phyloP scores from a whole-genome alignment of 2,329 filamentous ascomycete species.

The Claviceps quebecensis region DNA sequence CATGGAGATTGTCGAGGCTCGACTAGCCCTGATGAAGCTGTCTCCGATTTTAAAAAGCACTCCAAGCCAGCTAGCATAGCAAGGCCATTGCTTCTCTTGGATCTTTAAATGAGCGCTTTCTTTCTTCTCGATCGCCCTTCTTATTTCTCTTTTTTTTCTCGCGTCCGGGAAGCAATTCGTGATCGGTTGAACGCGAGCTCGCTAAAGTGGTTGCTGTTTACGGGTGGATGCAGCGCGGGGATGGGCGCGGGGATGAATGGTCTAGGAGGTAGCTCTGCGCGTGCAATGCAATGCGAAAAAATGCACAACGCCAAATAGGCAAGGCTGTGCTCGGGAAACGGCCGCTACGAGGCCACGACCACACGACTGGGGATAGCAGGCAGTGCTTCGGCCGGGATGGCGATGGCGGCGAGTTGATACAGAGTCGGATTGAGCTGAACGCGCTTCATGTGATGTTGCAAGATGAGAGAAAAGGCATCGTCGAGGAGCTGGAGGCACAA shows the following conservation, averaged over 20 bases:
- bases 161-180: not conserved
- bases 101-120: not conserved
- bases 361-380: not conserved
- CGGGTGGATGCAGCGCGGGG: not conserved
- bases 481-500: not conserved
- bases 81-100: not conserved
- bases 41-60: conserved; percentile 1
- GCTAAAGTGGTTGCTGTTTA: not conserved
- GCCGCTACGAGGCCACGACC: not conserved
- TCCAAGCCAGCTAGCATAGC: not conserved
- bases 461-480: not conserved
- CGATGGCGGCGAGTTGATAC: not conserved
- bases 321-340: not conserved
- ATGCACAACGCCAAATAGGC: not conserved
- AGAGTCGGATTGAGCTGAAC: not conserved
- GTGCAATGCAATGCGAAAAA: not conserved
- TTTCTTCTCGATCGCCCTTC: not conserved
- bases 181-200: not conserved
- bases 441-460: not conserved
- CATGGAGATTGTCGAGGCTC: conserved; percentile 2
- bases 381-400: not conserved
- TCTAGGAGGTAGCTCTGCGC: not conserved
- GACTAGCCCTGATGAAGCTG: conserved; percentile 1
- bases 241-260: not conserved
- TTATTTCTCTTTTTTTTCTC: not conserved